Evolutionary conservation across 768 basidiomycete genomes (phyloP).

Genomic region (Pleurotus citrinopileatus): DNA sequence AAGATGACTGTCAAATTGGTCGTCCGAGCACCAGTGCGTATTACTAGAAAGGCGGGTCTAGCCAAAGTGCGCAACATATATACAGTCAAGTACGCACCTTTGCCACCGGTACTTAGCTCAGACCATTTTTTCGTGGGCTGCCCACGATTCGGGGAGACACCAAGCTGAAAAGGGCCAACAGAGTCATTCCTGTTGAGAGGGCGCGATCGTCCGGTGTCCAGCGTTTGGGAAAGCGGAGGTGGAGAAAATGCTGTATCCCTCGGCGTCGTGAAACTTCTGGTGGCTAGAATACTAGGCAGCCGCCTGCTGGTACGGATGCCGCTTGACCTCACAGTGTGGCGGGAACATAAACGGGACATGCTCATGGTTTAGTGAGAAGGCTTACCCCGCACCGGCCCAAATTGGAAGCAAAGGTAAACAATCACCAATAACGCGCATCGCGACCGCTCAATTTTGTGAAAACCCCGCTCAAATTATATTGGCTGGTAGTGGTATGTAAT

Average conservation of each 20-base stretch:
- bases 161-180: constrained; percentile 78
- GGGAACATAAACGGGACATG: constrained; percentile 7
- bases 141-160: constrained; percentile 51
- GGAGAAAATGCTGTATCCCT: constrained; percentile 37
- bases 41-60: constrained; percentile 26
- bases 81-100: constrained; percentile 46
- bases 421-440: constrained; percentile 4
- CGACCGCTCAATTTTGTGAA: no score
- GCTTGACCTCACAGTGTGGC: neutral
- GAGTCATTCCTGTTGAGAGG: constrained; percentile 47
- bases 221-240: constrained; percentile 58
- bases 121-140: constrained; percentile 74
- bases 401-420: neutral
- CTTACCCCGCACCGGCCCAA: neutral
- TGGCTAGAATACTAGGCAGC: neutral
- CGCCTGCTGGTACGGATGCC: neutral
- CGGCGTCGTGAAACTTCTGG: constrained; percentile 45
- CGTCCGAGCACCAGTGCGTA: constrained; percentile 47
- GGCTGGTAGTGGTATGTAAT: no score
- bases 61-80: neutral
- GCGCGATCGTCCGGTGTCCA: constrained; percentile 53
- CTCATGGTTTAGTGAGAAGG: constrained; percentile 17
- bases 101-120: constrained; percentile 71
- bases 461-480: no score
- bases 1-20: constrained; percentile 57